phyloP scores from a whole-genome alignment of 805 yeast species.

The Lachancea dasiensis region DNA sequence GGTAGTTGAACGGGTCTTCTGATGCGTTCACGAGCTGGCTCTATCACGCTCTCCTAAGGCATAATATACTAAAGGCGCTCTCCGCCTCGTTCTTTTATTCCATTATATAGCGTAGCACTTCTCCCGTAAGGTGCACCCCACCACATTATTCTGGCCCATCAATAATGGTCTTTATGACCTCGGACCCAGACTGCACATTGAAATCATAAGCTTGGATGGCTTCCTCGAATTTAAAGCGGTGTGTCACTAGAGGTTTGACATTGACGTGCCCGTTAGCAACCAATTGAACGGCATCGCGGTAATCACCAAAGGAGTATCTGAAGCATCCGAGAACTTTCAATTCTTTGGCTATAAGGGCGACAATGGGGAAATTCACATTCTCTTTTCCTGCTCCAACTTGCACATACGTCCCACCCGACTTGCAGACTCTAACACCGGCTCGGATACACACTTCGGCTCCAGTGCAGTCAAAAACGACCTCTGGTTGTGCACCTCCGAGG shows the following conservation, averaged over 20 bases:
- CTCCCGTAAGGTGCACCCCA: background rate
- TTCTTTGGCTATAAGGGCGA: slow-evolving; percentile 63
- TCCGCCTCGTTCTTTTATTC: background rate
- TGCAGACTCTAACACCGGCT: slow-evolving; percentile 56
- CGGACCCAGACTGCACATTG: slow-evolving; percentile 53
- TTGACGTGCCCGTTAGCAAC: slow-evolving; percentile 57
- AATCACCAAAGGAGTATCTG: slow-evolving; percentile 77
- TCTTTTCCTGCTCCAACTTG: slow-evolving; percentile 85
- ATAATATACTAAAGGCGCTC: too few relatives aligned
- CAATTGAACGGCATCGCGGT: slow-evolving; percentile 62
- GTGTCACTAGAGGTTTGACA: slow-evolving; percentile 66
- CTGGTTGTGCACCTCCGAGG: slow-evolving; percentile 36
- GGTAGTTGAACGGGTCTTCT: too few relatives aligned
- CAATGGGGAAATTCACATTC: slow-evolving; percentile 66
- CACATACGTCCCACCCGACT: slow-evolving; percentile 65
- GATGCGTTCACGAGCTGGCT: too few relatives aligned
- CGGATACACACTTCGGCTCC: slow-evolving; percentile 76
- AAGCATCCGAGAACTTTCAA: slow-evolving; percentile 66
- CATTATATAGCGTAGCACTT: too few relatives aligned
- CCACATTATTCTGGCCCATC: slow-evolving; percentile 51
- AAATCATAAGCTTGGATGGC: slow-evolving; percentile 70
- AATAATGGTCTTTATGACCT: slow-evolving; percentile 72
- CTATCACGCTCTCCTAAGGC: too few relatives aligned
- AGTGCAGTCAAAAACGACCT: slow-evolving; percentile 74
- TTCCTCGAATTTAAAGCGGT: slow-evolving; percentile 63